phyloP scores from a whole-genome alignment of 75 land plant genomes.

The Ceratopteris richardii region DNA sequence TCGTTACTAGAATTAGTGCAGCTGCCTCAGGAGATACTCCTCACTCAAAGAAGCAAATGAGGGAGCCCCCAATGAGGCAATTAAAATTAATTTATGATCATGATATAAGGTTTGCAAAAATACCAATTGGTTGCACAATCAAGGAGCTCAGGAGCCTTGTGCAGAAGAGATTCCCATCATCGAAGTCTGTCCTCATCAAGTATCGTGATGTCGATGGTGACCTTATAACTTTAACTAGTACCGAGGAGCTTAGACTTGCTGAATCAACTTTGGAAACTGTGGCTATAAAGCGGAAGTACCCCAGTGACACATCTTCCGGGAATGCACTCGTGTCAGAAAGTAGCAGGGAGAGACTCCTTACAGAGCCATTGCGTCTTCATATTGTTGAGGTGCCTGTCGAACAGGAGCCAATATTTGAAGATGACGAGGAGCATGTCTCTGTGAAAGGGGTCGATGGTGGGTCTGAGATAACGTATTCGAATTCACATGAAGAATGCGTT shows the following conservation, averaged over 20 bases:
- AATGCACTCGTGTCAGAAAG: neutral
- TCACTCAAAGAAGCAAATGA: too few species aligned
- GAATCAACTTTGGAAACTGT: conserved; percentile 25
- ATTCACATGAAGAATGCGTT: neutral
- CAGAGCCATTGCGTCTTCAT: conserved; percentile 29
- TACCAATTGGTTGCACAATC: conserved; percentile 37
- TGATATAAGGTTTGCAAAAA: conserved; percentile 62
- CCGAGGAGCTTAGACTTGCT: conserved; percentile 49
- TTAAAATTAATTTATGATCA: conserved; percentile 52
- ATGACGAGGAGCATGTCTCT: neutral
- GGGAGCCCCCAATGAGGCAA: conserved; percentile 4
- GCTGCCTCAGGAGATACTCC: too few species aligned
- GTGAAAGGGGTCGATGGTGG: conserved; percentile 3
- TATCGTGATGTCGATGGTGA: conserved; percentile 70
- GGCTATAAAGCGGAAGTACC: neutral
- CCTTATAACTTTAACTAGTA: conserved; percentile 56
- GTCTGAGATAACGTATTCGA: conserved; percentile 8
- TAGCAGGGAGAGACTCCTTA: neutral
- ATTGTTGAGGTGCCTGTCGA: conserved; percentile 47
- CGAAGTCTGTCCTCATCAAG: conserved; percentile 50
- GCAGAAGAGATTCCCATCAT: conserved; percentile 35
- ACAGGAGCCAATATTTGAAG: conserved; percentile 48
- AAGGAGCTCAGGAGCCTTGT: conserved; percentile 38
- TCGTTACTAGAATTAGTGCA: too few species aligned
- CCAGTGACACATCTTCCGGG: conserved; percentile 5